Percentiles rank a stretch among this genome's conserved stretches.
Conservation (phyloP, 345 rosid genomes). For the Punica granatum region DNA sequence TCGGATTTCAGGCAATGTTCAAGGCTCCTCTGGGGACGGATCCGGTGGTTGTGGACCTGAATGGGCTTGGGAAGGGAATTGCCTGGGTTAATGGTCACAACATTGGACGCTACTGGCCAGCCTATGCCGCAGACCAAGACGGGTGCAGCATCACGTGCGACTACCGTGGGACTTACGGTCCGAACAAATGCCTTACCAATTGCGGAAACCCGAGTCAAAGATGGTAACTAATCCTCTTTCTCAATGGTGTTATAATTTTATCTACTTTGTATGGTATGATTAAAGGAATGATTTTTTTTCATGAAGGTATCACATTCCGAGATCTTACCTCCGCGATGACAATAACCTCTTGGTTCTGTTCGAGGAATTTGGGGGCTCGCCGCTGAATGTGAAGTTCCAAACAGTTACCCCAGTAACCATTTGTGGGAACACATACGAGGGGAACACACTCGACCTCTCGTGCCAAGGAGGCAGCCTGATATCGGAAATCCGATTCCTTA, state of each 20-base stretch:
- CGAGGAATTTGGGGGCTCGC: constrained; percentile 56
- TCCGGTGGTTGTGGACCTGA: constrained; percentile 61
- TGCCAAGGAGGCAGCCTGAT: constrained; percentile 34
- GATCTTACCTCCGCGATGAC: constrained; percentile 24
- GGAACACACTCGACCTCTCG: constrained; percentile 29
- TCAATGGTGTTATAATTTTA: too few relatives aligned
- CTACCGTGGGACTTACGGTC: constrained; percentile 33
- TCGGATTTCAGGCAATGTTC: constrained; percentile 35
- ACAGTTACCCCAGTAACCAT: constrained; percentile 37
- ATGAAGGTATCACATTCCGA: constrained; percentile 50
- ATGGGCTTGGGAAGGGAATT: constrained; percentile 60
- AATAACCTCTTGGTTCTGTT: constrained; percentile 34
- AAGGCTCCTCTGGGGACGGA: constrained; percentile 45
- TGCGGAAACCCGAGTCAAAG: constrained; percentile 58
- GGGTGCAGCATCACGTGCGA: constrained; percentile 40
- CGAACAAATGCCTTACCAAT: constrained; percentile 27
- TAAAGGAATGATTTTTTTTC: neutral
- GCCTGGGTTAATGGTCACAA: constrained; percentile 71
- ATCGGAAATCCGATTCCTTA: constrained; percentile 37
- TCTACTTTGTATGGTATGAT: too few relatives aligned
- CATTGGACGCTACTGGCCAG: constrained; percentile 70
- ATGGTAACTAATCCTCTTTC: constrained; percentile 20
- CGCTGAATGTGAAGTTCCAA: constrained; percentile 24
- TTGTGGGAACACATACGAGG: constrained; percentile 34
- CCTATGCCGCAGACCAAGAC: constrained; percentile 18